These are phyloP conservation scores for Phytophthora brassicae DNA, from an alignment of 352 stramenopile genomes.

Conservation along the genomic window DNA sequence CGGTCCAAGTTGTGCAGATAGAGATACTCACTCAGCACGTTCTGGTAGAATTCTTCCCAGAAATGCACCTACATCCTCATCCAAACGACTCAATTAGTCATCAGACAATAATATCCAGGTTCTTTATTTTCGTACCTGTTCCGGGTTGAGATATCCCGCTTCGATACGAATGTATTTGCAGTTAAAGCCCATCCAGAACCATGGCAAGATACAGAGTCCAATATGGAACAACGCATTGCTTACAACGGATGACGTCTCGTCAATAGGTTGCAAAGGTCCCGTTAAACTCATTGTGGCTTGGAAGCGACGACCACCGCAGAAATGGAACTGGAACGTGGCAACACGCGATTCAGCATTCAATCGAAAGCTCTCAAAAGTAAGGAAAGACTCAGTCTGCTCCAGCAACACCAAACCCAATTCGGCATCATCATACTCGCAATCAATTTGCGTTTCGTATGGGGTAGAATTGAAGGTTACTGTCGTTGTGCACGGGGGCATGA, in stretches of 20 bases:
- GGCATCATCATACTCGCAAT: constrained; percentile 28
- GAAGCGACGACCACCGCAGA: constrained; percentile 38
- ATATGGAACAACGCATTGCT: constrained; percentile 39
- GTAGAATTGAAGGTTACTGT: constrained; percentile 3
- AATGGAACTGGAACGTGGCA: constrained; percentile 42
- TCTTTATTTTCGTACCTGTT: constrained; percentile 18
- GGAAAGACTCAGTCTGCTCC: constrained; percentile 37
- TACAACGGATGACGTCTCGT: constrained; percentile 10
- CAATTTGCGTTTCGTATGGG: constrained; percentile 23
- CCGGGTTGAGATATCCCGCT: constrained; percentile 34
- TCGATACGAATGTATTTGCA: constrained; percentile 41
- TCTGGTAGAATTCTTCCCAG: constrained; percentile 46
- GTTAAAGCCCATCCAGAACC: constrained; percentile 49
- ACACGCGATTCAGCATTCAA: constrained; percentile 12
- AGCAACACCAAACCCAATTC: constrained; percentile 27
- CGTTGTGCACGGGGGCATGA: constrained; percentile 15
- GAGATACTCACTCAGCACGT: constrained; percentile 43
- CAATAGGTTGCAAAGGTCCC: constrained; percentile 6
- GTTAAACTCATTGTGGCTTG: constrained; percentile 31
- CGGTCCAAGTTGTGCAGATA: constrained; percentile 37
- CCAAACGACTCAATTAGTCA: not conserved
- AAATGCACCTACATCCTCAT: constrained; percentile 27
- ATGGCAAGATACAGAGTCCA: constrained; percentile 39
- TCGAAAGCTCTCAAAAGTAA: constrained; percentile 38
- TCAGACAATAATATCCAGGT: not conserved